These are phyloP conservation scores for Daldinia caldariorum DNA, from an alignment of 495 filamentous ascomycete genomes.

Conservation along the genomic window DNA sequence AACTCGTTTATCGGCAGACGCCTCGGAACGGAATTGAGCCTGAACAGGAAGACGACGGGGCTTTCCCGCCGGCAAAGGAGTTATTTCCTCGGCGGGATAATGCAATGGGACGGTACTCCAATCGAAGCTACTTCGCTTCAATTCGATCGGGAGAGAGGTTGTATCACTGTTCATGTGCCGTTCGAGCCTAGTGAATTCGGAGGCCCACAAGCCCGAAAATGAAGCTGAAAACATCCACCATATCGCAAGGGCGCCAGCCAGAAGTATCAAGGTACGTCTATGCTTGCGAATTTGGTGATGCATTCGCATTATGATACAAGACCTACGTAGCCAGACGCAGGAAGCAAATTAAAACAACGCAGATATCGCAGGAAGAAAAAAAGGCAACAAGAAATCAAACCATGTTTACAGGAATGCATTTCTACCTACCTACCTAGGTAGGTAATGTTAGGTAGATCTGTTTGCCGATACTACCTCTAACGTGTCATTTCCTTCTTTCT, in stretches of 20 bases:
- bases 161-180: slow-evolving; percentile 48
- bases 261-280: slow-evolving; percentile 18
- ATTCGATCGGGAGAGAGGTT: background rate
- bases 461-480: background rate
- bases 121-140: slow-evolving; percentile 51
- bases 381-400: background rate
- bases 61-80: slow-evolving; percentile 67
- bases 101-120: slow-evolving; percentile 69
- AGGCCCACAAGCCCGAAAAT: slow-evolving; percentile 17
- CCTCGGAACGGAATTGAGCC: slow-evolving; percentile 67
- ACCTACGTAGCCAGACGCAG: background rate
- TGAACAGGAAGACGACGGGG: slow-evolving; percentile 72
- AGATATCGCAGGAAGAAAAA: background rate
- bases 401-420: background rate
- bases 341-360: background rate
- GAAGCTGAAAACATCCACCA: slow-evolving; percentile 37
- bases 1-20: slow-evolving; percentile 57
- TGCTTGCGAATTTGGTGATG: slow-evolving; percentile 9
- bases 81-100: slow-evolving; percentile 66
- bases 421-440: no score
- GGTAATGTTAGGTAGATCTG: no score
- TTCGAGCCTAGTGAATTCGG: slow-evolving; percentile 44
- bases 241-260: slow-evolving; percentile 27
- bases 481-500: slow-evolving; percentile 1
- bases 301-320: slow-evolving; percentile 20